Evolutionary conservation across 768 basidiomycete genomes (phyloP).

Genomic region (Stropharia rugosoannulata): DNA sequence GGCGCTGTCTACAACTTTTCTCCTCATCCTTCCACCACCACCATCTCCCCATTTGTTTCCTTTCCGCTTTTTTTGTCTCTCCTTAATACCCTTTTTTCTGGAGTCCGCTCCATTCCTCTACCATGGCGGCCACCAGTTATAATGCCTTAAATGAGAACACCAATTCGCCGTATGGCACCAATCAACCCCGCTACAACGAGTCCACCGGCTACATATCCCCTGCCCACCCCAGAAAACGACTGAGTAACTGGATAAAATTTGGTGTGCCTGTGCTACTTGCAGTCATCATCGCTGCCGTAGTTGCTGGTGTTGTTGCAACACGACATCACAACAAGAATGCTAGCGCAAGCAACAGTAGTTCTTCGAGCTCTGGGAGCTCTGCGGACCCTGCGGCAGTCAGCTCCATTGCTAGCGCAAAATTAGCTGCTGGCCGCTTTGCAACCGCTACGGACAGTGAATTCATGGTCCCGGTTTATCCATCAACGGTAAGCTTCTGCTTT

Average conservation of each 20-base stretch:
- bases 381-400: conserved; percentile 46
- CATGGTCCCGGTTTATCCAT: conserved; percentile 83
- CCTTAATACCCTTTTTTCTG: conserved; percentile 17
- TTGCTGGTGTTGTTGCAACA: conserved; percentile 81
- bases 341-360: conserved; percentile 36
- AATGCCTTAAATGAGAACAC: conserved; percentile 23
- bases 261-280: conserved; percentile 67
- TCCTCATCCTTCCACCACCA: conserved; percentile 4
- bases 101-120: conserved; percentile 23
- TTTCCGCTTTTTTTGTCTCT: conserved; percentile 15
- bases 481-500: conserved; percentile 61
- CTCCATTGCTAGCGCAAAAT: conserved; percentile 57
- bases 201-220: conserved; percentile 73
- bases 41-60: conserved; percentile 8
- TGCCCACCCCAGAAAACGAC: conserved; percentile 45
- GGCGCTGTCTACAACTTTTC: conserved; percentile 4
- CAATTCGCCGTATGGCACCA: conserved; percentile 40
- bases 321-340: conserved; percentile 43
- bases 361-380: conserved; percentile 37
- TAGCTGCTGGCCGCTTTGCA: conserved; percentile 65
- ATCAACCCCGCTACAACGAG: conserved; percentile 67
- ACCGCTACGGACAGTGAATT: conserved; percentile 79
- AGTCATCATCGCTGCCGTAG: conserved; percentile 63
- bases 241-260: conserved; percentile 74
- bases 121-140: conserved; percentile 34